Evolutionary conservation across 208 protist genomes (phyloP), one percentile per base, ranked within the genome.

Genomic region (Jaenimonas drosophilae): DNA sequence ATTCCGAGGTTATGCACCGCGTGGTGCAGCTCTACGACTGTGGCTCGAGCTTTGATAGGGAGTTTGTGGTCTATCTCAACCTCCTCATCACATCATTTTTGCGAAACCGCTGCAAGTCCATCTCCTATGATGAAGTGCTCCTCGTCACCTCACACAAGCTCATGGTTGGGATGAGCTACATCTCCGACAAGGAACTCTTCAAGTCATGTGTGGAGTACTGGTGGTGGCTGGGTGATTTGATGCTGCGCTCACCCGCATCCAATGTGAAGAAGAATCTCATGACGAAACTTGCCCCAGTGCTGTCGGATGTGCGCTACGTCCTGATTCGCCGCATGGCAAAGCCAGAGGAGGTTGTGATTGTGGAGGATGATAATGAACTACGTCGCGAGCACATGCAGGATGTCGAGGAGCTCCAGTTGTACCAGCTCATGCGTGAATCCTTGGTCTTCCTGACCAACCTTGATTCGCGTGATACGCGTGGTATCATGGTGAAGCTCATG

Each of bases 171-270:
- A 97, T 99, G 58, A 97, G 90, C 38, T 61, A 89, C 48, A 91
- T 99, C n/a, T 66, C 95, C 19, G 94, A 99, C 24, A 86, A 88
- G 43, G 96, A 99, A 53, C 67, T 99, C 16, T 99, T 99, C 66
- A 99, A 99, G 76, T 95, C 98, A 21, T 98, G 95, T 66, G 76
- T 99, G n/a, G 97, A 99, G 54, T 99, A 99, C 65, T 99, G 98
- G 98, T 88, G 89, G 67, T 86, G 58, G 49, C 70, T 98, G 1
- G 78, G 85, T 4, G 75, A 90, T 20, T 49, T 61, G 32, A 46
- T 90, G 3, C 45, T 88, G 19, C 59, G 64, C 1, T 64, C 65
- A 0, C 37, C 64, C 7, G 42, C 70, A 7, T 69, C 61, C 25
- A 59, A 49, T 7, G 63, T 69, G 51, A 84, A 84, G 66, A 53